Evolutionary conservation across 2,329 filamentous ascomycete genomes (phyloP).

Genomic region (Clonostachys solani): DNA sequence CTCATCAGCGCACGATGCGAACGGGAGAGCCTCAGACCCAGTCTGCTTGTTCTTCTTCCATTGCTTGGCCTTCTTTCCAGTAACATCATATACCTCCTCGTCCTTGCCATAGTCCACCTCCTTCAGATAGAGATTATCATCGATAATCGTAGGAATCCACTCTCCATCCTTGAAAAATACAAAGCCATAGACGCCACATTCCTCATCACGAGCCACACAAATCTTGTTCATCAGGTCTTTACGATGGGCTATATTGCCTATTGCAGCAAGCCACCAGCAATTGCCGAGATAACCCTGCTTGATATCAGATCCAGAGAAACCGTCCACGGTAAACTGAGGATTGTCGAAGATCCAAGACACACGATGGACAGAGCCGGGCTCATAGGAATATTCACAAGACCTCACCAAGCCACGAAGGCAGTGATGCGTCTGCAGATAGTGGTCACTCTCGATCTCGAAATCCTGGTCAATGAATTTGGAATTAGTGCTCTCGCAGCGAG

Average conservation of each 20-base stretch:
- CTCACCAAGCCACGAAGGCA: slow-evolving; percentile 13
- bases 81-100: slow-evolving; percentile 26
- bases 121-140: slow-evolving; percentile 51
- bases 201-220: slow-evolving; percentile 64
- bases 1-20: slow-evolving; percentile 62
- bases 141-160: slow-evolving; percentile 68
- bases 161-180: slow-evolving; percentile 69
- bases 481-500: slow-evolving; percentile 37
- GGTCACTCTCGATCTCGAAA: slow-evolving; percentile 36
- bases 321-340: slow-evolving; percentile 31
- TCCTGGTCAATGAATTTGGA: slow-evolving; percentile 38
- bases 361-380: slow-evolving; percentile 33
- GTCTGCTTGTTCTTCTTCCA: slow-evolving; percentile 61
- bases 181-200: slow-evolving; percentile 68
- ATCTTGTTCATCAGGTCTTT: slow-evolving; percentile 60
- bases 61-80: slow-evolving; percentile 50
- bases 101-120: slow-evolving; percentile 33
- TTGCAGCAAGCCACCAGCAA: slow-evolving; percentile 69
- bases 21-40: slow-evolving; percentile 65
- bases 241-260: slow-evolving; percentile 65
- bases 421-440: slow-evolving; percentile 22
- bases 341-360: slow-evolving; percentile 36
- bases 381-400: too few relatives aligned
- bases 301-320: slow-evolving; percentile 33
- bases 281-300: slow-evolving; percentile 53